These are phyloP conservation scores for Pezicula carpinea DNA, from an alignment of 2,329 filamentous ascomycete genomes.

Conservation along the genomic window DNA sequence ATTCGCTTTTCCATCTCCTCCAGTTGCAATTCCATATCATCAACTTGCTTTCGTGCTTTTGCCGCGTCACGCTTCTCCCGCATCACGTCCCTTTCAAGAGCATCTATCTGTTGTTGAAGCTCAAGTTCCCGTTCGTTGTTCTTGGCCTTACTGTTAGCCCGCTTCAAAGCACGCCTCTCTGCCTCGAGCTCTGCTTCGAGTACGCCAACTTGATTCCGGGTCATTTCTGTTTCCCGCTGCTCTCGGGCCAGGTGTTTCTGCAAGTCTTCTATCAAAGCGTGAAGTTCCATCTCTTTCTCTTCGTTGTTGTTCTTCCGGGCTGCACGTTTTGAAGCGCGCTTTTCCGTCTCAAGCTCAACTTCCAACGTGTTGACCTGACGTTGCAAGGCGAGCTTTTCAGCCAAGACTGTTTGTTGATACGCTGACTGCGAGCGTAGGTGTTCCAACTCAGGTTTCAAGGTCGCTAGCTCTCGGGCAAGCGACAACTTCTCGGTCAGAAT, in stretches of 20 bases:
- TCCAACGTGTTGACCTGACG: conserved; percentile 73
- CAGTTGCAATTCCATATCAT: too few relatives aligned
- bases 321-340: conserved; percentile 59
- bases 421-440: conserved; percentile 53
- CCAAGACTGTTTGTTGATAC: conserved; percentile 62
- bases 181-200: conserved; percentile 29
- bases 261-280: conserved; percentile 33
- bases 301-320: conserved; percentile 36
- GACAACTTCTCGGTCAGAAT: conserved; percentile 61
- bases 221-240: conserved; percentile 35
- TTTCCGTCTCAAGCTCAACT: conserved; percentile 79
- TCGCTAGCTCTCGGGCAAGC: conserved; percentile 53
- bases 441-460: conserved; percentile 56
- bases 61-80: conserved; percentile 39
- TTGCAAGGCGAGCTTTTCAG: conserved; percentile 76
- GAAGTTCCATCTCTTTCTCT: conserved; percentile 35
- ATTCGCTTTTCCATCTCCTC: conserved; percentile 1
- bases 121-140: conserved; percentile 23
- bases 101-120: conserved; percentile 27
- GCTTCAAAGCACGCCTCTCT: conserved; percentile 32
- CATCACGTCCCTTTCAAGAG: conserved; percentile 27
- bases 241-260: conserved; percentile 31
- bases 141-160: conserved; percentile 10
- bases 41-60: conserved; percentile 27
- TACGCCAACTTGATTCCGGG: conserved; percentile 37